A percentile compares a stretch with the other conserved stretches of the same genome.
Conservation (phyloP, 1,284 basidiomycete species). For the Anthracocystis walkeri region DNA sequence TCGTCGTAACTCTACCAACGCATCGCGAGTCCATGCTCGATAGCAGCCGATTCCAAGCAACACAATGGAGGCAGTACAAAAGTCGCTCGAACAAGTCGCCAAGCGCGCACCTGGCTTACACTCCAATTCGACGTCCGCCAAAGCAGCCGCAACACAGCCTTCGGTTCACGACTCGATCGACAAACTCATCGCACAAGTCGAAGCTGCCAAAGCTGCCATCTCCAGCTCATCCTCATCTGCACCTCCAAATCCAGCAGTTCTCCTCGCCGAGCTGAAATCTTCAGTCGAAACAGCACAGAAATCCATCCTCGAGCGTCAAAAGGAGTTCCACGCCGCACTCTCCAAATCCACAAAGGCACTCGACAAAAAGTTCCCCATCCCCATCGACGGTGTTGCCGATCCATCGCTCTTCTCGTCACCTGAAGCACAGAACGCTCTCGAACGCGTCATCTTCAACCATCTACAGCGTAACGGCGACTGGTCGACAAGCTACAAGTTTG, state of each 20-base stretch:
- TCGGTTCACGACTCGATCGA: constrained; percentile 60
- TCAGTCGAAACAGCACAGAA: constrained; percentile 48
- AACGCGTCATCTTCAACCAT: constrained; percentile 57
- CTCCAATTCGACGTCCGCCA: constrained; percentile 36
- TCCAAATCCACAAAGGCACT: constrained; percentile 59
- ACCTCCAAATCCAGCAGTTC: constrained; percentile 14
- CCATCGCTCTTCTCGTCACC: constrained; percentile 52
- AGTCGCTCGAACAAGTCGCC: constrained; percentile 54
- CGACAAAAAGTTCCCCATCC: constrained; percentile 60
- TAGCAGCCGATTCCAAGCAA: neutral
- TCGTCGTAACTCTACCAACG: neutral
- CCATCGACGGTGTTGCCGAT: constrained; percentile 56
- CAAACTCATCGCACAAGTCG: constrained; percentile 52
- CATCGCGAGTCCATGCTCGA: neutral
- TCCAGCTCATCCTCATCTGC: constrained; percentile 13
- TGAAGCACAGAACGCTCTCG: constrained; percentile 51
- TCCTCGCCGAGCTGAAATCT: constrained; percentile 39
- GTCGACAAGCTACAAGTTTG: constrained; percentile 50
- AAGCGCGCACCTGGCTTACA: constrained; percentile 52
- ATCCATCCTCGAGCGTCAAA: constrained; percentile 56
- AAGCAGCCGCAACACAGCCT: constrained; percentile 26
- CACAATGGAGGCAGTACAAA: constrained; percentile 64
- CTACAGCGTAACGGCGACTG: constrained; percentile 60
- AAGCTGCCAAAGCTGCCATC: constrained; percentile 47
- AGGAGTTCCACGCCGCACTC: constrained; percentile 59